Base-by-base conservation (phyloP, 2,329 filamentous ascomycete genomes). In the Beauveria australis region DNA sequence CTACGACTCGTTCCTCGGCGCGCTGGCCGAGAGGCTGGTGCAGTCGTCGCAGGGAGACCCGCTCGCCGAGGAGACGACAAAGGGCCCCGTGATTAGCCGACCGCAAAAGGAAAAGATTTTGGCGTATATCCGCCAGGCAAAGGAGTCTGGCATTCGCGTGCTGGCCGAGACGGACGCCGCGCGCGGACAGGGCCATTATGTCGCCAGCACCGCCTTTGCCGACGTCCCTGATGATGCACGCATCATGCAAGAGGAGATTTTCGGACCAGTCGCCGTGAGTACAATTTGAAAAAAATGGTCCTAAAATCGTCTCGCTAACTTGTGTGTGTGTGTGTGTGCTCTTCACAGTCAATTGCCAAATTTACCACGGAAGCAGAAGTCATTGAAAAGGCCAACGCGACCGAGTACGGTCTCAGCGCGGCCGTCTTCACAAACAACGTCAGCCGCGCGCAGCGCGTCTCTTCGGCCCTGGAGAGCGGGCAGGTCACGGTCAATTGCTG, bases 31-130 rank as follows among this genome's bases (percentile, higher is more conserved):
- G 19, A 73, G 82, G 59, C 78, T 85, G 44, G 75, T 78, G 49
- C 74, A 78, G 48, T 77, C 81, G 1, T 59, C 63, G 3, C 59
- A 65, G 10, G 69, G 69, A 0, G 66, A 68, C 41, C 69, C 70
- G 1, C 62, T 67, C n/a, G 12, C 66, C 1, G 22, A 46, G 1
- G 63, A 64, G 2, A 88, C 68, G 0, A 61, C 62, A 28, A 68
- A 69, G 24, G 69, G 69, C 2, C 69, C 69, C 2, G 64, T 70
- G 66, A 83, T 88, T 53, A 85, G 82, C n/a, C 82, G 83, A 68
- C 71, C 76, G 22, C 87, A 89, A 67, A 85, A 83, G 66, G 83
- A 88, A 46, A 76, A 82, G 18, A 80, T 91, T 3, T 75, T 89
- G 18, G 78, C 77, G 3, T 86, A 86, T 71, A 82, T 90, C 49